Conservation (phyloP, 2,329 filamentous ascomycete genomes). For the Fusarium cyanostomum region DNA sequence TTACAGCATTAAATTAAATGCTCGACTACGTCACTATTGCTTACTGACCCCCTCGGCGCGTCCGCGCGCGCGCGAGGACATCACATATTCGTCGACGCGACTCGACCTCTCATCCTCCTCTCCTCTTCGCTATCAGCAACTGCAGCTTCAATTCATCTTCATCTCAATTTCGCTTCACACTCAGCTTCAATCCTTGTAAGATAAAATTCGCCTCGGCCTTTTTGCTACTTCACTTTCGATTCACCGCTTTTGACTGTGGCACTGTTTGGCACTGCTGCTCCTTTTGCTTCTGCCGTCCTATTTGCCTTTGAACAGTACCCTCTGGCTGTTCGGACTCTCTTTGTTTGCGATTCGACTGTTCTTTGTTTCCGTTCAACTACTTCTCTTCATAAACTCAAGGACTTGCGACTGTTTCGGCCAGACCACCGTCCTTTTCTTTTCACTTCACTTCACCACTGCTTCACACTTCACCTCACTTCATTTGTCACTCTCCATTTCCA, state of each 20-base stretch:
- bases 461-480: slow-evolving; percentile 6
- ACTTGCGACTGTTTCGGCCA: slow-evolving; percentile 7
- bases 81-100: slow-evolving; percentile 6
- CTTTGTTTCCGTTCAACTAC: neutral
- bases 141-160: slow-evolving; percentile 11
- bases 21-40: neutral
- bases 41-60: slow-evolving; percentile 9
- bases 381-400: neutral
- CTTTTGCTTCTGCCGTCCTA: slow-evolving; percentile 6
- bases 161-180: slow-evolving; percentile 3
- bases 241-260: slow-evolving; percentile 6
- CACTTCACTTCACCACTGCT: neutral
- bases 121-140: slow-evolving; percentile 16
- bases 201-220: neutral
- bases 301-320: slow-evolving; percentile 7
- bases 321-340: neutral
- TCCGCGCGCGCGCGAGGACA: neutral
- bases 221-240: slow-evolving; percentile 2
- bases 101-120: slow-evolving; percentile 5
- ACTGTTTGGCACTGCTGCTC: slow-evolving; percentile 19
- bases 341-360: slow-evolving; percentile 1
- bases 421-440: neutral
- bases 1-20: neutral
- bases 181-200: slow-evolving; percentile 20
- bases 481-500: neutral